A percentile compares a stretch with the other conserved stretches of the same genome.
Conservation (phyloP, 805 yeast species). For the Saccharomycopsis fibuligera region DNA sequence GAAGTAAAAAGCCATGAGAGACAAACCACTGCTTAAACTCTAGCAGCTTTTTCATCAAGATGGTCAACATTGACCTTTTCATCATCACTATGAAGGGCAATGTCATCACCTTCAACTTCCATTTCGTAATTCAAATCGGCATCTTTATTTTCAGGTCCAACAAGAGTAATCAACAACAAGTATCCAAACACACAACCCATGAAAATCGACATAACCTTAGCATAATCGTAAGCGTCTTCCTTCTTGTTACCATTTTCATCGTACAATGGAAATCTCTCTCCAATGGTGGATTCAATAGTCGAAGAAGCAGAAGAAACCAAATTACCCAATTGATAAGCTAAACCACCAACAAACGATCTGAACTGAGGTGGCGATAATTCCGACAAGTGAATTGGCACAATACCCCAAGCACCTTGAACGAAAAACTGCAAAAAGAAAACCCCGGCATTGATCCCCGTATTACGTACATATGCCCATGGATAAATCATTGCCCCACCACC, state of each 20-base stretch:
- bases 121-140: constrained; percentile 17
- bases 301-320: constrained; percentile 65
- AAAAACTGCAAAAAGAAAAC: constrained; percentile 58
- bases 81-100: constrained; percentile 11
- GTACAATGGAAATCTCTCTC: constrained; percentile 50
- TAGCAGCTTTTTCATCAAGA: too few species aligned
- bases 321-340: constrained; percentile 67
- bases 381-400: constrained; percentile 57
- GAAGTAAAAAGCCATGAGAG: too few species aligned
- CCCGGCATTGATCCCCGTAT: constrained; percentile 39
- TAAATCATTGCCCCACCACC: constrained; percentile 56
- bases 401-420: constrained; percentile 74
- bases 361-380: constrained; percentile 63
- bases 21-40: too few species aligned
- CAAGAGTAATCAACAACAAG: constrained; percentile 38
- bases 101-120: constrained; percentile 12
- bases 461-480: constrained; percentile 48
- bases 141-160: constrained; percentile 49
- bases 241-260: constrained; percentile 26
- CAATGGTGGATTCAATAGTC: constrained; percentile 62
- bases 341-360: constrained; percentile 55
- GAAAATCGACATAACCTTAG: constrained; percentile 65
- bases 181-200: constrained; percentile 59
- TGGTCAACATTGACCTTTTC: too few species aligned
- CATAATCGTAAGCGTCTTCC: constrained; percentile 44